Conservation (phyloP, 1,139 yeast genomes). For the Zygoascus hellenicus region DNA sequence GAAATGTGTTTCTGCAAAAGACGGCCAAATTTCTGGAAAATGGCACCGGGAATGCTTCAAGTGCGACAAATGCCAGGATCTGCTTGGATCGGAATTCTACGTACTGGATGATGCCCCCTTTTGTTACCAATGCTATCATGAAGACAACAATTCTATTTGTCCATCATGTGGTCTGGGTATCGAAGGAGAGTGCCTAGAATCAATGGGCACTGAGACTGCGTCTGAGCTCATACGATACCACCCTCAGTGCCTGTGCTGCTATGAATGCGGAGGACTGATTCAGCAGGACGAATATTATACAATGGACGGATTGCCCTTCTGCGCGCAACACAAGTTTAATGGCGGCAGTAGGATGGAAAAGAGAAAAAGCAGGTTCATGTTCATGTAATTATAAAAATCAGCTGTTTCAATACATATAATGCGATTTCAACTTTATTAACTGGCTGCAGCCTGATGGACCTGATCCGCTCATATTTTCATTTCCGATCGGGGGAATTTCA, state of each 20-base stretch:
- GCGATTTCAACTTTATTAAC: too few species aligned
- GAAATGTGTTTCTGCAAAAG: conserved; percentile 68
- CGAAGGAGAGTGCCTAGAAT: conserved; percentile 88
- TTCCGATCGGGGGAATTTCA: too few species aligned
- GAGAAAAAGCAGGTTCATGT: conserved; percentile 30
- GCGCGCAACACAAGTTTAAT: conserved; percentile 28
- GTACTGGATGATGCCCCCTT: conserved; percentile 74
- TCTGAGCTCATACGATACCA: conserved; percentile 27
- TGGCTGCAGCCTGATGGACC: too few species aligned
- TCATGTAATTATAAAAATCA: conserved; percentile 21
- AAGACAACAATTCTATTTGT: conserved; percentile 69
- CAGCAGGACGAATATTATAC: conserved; percentile 29
- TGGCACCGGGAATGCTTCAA: conserved; percentile 89
- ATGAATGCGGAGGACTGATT: conserved; percentile 29
- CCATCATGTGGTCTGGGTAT: conserved; percentile 65
- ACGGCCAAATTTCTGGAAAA: conserved; percentile 80
- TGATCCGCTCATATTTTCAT: too few species aligned
- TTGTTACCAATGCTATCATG: conserved; percentile 75
- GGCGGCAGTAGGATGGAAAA: conserved; percentile 24
- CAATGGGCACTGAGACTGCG: conserved; percentile 18
- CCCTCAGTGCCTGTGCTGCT: conserved; percentile 30
- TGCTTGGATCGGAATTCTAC: conserved; percentile 52
- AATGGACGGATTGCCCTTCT: conserved; percentile 28
- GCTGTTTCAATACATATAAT: not conserved
- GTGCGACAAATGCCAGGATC: conserved; percentile 56